Evolutionary conservation across 2,329 filamentous ascomycete species (phyloP).

Genomic region (Ceratocystis papillata): DNA sequence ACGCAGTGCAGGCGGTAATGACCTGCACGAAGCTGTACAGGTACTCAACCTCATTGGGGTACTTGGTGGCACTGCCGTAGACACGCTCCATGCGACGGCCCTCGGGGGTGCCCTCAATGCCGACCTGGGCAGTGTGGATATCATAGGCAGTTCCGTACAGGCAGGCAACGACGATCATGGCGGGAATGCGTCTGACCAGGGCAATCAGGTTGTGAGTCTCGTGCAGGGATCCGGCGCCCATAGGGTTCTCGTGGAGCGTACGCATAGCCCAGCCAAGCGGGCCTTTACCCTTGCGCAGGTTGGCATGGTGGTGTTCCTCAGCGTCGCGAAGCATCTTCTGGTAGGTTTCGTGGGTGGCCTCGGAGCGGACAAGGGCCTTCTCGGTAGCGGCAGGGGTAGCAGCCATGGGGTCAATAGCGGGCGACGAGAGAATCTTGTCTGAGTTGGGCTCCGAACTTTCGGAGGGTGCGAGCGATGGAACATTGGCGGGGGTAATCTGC

Average conservation of each 20-base stretch:
- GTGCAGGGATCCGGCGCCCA: conserved; percentile 62
- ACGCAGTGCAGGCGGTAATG: conserved; percentile 59
- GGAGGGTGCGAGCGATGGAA: conserved; percentile 31
- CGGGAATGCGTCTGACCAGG: conserved; percentile 55
- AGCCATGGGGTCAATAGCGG: conserved; percentile 27
- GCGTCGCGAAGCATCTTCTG: conserved; percentile 49
- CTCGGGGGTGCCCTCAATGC: conserved; percentile 60
- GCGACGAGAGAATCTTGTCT: conserved; percentile 31
- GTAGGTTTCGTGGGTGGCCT: conserved; percentile 47
- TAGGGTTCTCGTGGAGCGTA: conserved; percentile 59
- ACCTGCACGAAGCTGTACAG: conserved; percentile 57
- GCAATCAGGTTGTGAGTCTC: conserved; percentile 60
- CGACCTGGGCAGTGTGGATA: conserved; percentile 64
- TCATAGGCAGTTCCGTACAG: conserved; percentile 74
- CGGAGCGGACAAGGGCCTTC: conserved; percentile 37
- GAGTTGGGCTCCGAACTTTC: conserved; percentile 40
- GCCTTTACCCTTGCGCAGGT: conserved; percentile 50
- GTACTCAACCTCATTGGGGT: conserved; percentile 60
- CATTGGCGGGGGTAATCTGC: conserved; percentile 30
- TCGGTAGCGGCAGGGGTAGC: conserved; percentile 30
- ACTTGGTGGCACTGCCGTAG: conserved; percentile 53
- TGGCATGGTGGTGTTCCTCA: conserved; percentile 48
- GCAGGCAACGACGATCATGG: conserved; percentile 49
- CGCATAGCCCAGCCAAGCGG: conserved; percentile 79
- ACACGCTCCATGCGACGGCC: conserved; percentile 59